Conservation (phyloP, 1,284 basidiomycete species). For the Trichosporon sp. region DNA sequence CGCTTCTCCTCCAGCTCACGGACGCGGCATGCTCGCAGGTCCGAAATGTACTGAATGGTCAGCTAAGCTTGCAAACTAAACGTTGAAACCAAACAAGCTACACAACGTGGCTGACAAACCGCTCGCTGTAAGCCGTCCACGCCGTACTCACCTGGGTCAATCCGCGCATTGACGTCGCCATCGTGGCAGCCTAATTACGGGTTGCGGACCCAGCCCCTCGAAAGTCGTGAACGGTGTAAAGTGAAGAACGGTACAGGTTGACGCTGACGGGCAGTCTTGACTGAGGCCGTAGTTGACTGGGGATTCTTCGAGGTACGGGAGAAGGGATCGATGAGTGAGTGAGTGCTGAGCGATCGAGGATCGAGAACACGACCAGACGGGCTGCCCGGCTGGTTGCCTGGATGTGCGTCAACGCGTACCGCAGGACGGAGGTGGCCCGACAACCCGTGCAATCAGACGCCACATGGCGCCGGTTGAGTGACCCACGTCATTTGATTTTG, state of each 20-base stretch:
- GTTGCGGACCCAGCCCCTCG: not conserved
- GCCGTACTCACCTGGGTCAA: conserved; percentile 71
- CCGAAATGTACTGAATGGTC: conserved; percentile 84
- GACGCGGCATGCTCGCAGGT: conserved; percentile 80
- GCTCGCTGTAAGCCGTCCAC: too few species aligned
- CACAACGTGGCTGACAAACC: too few species aligned
- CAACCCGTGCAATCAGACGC: not conserved
- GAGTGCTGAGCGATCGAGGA: conserved; percentile 14
- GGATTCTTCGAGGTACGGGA: not conserved
- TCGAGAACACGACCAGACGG: conserved; percentile 3
- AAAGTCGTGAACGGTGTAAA: not conserved
- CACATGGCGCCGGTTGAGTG: not conserved
- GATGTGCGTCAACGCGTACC: conserved; percentile 14
- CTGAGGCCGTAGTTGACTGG: not conserved
- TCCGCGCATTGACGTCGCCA: conserved; percentile 86
- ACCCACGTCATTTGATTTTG: conserved; percentile 4
- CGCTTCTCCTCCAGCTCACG: conserved; percentile 73
- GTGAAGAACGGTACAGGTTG: not conserved
- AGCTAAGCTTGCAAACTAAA: conserved; percentile 24
- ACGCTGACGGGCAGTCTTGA: not conserved
- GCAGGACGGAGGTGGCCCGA: conserved; percentile 7
- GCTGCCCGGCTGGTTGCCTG: not conserved
- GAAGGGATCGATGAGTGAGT: not conserved
- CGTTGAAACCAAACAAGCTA: not conserved
- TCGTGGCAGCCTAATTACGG: conserved; percentile 46